Evolutionary conservation across 345 rosid genomes (phyloP).

Genomic region (Eucalyptus sp.): DNA sequence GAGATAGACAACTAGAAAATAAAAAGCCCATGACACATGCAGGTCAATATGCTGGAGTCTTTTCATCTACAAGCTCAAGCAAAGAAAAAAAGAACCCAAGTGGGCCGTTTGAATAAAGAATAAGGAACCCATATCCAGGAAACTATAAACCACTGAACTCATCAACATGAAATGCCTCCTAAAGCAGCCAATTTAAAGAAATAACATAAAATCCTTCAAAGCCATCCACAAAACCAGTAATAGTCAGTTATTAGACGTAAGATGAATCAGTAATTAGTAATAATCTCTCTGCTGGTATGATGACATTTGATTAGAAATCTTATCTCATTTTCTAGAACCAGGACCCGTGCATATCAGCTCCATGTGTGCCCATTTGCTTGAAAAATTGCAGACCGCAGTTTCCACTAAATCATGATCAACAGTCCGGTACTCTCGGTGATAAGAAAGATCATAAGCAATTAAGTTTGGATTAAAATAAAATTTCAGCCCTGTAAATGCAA

Average conservation of each 20-base stretch:
- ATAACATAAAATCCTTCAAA: not conserved
- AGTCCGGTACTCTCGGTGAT: not conserved
- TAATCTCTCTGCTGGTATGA: not conserved
- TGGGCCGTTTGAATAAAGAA: not conserved
- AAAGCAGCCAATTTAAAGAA: not conserved
- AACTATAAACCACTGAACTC: not conserved
- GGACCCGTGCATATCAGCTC: not conserved
- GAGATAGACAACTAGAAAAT: not conserved
- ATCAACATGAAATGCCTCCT: not conserved
- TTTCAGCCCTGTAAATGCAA: not conserved
- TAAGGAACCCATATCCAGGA: not conserved
- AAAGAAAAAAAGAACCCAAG: not conserved
- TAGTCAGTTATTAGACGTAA: not conserved
- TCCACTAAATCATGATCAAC: not conserved
- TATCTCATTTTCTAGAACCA: not conserved
- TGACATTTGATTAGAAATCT: not conserved
- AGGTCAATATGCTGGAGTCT: not conserved
- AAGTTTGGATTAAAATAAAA: not conserved
- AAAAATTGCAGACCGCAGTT: not conserved
- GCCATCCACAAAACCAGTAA: not conserved
- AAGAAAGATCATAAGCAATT: not conserved
- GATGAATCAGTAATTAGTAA: not conserved
- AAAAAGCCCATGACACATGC: not conserved
- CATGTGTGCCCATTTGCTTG: not conserved
- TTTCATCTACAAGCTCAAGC: not conserved